Conservation (phyloP, 805 yeast genomes). For the Kodamaea neixiangensis region DNA sequence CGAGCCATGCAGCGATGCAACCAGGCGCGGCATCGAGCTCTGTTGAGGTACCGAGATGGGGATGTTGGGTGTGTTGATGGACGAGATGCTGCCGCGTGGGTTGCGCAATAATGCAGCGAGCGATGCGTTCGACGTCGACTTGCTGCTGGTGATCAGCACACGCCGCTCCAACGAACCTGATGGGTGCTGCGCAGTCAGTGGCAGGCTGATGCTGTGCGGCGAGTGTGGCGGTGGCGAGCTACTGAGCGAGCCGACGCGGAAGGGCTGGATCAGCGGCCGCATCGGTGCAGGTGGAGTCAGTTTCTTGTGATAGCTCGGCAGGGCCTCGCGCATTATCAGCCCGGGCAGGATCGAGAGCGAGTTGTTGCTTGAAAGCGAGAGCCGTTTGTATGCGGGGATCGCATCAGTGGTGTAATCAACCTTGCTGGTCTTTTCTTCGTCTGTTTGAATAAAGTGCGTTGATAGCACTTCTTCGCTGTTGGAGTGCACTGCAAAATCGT, state of each 20-base stretch:
- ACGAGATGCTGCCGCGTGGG: constrained; percentile 46
- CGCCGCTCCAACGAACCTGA: constrained; percentile 31
- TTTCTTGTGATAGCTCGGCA: constrained; percentile 9
- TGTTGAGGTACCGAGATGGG: constrained; percentile 21
- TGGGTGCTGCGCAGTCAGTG: constrained; percentile 5
- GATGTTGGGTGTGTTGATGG: constrained; percentile 29
- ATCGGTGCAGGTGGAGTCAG: constrained; percentile 17
- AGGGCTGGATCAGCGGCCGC: constrained; percentile 53
- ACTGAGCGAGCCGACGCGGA: constrained; percentile 62
- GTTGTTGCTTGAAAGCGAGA: constrained; percentile 13
- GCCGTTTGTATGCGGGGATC: constrained; percentile 13
- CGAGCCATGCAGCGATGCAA: constrained; percentile 44
- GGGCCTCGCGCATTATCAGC: constrained; percentile 12
- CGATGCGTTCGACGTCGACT: constrained; percentile 54
- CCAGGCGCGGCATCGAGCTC: constrained; percentile 35
- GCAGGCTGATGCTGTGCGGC: constrained; percentile 8
- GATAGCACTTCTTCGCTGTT: constrained; percentile 41
- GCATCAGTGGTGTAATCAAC: neutral
- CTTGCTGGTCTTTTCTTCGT: constrained; percentile 1
- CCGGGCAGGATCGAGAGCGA: constrained; percentile 31
- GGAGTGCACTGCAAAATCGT: constrained; percentile 65
- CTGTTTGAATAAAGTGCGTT: constrained; percentile 54
- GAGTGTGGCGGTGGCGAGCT: constrained; percentile 36
- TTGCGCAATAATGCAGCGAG: constrained; percentile 54
- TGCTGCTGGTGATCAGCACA: constrained; percentile 45